Base-by-base conservation (phyloP, 495 filamentous ascomycete species). In the Hypoxylon trugodes region DNA sequence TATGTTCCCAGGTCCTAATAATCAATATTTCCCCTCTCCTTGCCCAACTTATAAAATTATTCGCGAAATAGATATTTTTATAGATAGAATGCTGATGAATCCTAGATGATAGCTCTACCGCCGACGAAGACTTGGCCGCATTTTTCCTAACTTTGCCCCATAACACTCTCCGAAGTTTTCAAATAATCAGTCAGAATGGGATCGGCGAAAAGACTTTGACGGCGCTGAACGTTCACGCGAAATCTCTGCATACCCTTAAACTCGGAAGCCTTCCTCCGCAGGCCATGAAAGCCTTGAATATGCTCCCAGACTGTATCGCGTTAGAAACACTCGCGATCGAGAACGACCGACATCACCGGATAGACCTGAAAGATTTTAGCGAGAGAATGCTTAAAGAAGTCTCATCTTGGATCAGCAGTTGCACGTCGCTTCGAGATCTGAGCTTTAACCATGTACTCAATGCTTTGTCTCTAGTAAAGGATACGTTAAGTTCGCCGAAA, bases 111-210 rank as follows among this genome's bases (percentile, higher is more conserved):
- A 69, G 71, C 37, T 64, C 74, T 0, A 76, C 80, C 37, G 73
- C 81, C 13, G 86, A 88, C 58, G 61, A 78, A 18, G 71, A 84
- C 30, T 70, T 90, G 30, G 82, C 86, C 2, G 71, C 73, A 13
- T 88, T 91, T 57, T 79, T 93, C 18, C 71, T 69, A 24, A 76
- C 77, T 1, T 73, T 93, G 9, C 78, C 65, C 6, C 80, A 82
- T 0, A 81, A 91, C 52, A 84, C 82, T 4, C 71, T 93, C 0
- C 78, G 78, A 48, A 81, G 78, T 7, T 86, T 93, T 61, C 78
- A 85, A 42, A 76, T 87, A 16, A 74, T 86, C 36, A 81, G 83
- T 60, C 65, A 72, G 16, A 79, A 81, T 30, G 70, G 75, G 3
- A 76, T 89, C 30, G 82, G 79, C 4, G 65, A 74, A 3, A 77